These are phyloP conservation scores for Knufia fluminis DNA, from an alignment of 2,329 filamentous ascomycete genomes.

Conservation along the genomic window DNA sequence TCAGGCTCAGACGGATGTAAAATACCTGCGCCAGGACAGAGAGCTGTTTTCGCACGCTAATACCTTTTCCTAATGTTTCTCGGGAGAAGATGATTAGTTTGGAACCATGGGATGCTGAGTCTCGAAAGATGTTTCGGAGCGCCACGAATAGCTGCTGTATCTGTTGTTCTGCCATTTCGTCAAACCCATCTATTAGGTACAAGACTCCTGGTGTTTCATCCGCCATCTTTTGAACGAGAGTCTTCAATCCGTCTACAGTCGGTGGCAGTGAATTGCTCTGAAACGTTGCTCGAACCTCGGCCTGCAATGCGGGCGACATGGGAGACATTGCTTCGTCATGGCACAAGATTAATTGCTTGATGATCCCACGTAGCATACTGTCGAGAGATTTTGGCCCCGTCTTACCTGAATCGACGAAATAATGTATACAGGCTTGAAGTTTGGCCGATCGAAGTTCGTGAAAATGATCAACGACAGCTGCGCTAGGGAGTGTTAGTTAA, in stretches of 20 bases:
- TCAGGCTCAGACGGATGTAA: not conserved
- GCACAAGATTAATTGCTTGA: not conserved
- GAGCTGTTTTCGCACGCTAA: not conserved
- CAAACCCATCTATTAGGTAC: slow-evolving; percentile 1
- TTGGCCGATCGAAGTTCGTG: not conserved
- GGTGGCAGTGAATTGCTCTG: not conserved
- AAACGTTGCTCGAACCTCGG: not conserved
- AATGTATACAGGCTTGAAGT: not conserved
- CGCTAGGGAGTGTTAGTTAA: not conserved
- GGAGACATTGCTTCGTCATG: not conserved
- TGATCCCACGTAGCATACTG: not conserved
- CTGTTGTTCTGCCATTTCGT: not conserved
- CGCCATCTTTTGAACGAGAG: not conserved
- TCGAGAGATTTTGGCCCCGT: not conserved
- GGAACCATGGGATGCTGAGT: not conserved
- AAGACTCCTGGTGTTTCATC: not conserved
- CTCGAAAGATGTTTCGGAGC: not conserved
- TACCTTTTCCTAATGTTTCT: not conserved
- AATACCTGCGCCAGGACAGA: not conserved
- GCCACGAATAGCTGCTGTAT: not conserved
- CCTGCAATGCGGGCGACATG: not conserved
- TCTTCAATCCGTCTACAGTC: not conserved
- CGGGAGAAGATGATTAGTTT: not conserved
- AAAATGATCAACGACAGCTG: not conserved
- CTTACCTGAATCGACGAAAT: not conserved